A percentile compares a stretch with the other conserved stretches of the same genome.
phyloP scores from a whole-genome alignment of 805 yeast species.

The Barnettozyma salicaria region DNA sequence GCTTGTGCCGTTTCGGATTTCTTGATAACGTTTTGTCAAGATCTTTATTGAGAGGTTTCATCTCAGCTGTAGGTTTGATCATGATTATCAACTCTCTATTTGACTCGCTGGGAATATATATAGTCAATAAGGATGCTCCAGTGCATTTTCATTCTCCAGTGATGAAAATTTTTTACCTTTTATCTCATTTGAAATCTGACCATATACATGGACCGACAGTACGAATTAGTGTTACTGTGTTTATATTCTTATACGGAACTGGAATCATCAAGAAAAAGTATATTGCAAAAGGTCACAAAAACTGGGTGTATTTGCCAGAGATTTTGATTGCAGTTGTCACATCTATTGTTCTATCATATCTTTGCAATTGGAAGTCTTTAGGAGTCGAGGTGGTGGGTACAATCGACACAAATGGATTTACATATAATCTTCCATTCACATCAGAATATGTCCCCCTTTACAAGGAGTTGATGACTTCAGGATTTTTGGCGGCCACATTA shows the following conservation, averaged over 20 bases:
- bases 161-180: slow-evolving; percentile 57
- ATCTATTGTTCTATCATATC: slow-evolving; percentile 48
- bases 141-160: slow-evolving; percentile 63
- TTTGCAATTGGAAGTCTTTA: slow-evolving; percentile 41
- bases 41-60: slow-evolving; percentile 73
- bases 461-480: slow-evolving; percentile 53
- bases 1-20: slow-evolving; percentile 80
- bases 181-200: slow-evolving; percentile 33
- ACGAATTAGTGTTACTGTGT: slow-evolving; percentile 48
- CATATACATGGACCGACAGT: slow-evolving; percentile 56
- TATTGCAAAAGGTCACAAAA: slow-evolving; percentile 27
- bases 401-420: slow-evolving; percentile 45
- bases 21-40: slow-evolving; percentile 75
- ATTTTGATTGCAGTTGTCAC: slow-evolving; percentile 65
- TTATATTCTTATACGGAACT: slow-evolving; percentile 38
- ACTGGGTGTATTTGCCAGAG: slow-evolving; percentile 72
- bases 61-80: slow-evolving; percentile 78
- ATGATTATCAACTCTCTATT: slow-evolving; percentile 75
- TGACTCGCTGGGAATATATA: slow-evolving; percentile 62
- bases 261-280: slow-evolving; percentile 37
- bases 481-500: slow-evolving; percentile 72
- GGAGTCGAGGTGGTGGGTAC: slow-evolving; percentile 71
- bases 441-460: slow-evolving; percentile 40
- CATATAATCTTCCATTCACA: slow-evolving; percentile 55
- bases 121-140: slow-evolving; percentile 39